These are phyloP conservation scores for Fagopyrum homotropicum DNA, from an alignment of 148 eudicot species.

Conservation along the genomic window DNA sequence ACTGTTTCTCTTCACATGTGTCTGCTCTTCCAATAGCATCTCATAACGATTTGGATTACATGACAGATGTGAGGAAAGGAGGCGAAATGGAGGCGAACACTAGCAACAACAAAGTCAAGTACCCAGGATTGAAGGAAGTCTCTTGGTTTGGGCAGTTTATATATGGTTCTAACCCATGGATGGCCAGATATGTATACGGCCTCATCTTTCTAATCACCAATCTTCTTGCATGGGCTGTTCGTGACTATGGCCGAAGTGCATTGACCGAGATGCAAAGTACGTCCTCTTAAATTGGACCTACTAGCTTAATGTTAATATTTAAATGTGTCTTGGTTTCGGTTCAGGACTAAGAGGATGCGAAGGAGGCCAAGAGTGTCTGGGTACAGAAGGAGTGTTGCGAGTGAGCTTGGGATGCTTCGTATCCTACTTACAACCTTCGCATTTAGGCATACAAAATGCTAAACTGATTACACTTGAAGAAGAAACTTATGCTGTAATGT, in stretches of 20 bases:
- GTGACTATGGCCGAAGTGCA: constrained; percentile 62
- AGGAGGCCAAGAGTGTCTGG: constrained; percentile 60
- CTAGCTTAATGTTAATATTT: not conserved
- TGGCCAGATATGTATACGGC: constrained; percentile 87
- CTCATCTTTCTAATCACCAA: constrained; percentile 66
- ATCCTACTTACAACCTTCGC: constrained; percentile 31
- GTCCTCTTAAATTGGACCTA: constrained; percentile 9
- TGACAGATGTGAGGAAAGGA: constrained; percentile 7
- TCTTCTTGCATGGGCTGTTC: constrained; percentile 79
- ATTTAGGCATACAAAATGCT: not conserved
- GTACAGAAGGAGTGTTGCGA: constrained; percentile 73
- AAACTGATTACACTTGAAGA: not conserved
- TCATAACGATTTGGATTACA: not conserved
- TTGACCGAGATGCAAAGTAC: constrained; percentile 56
- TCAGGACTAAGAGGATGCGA: constrained; percentile 48
- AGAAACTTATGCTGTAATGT: not conserved
- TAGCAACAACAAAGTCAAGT: constrained; percentile 29
- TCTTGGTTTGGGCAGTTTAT: constrained; percentile 68
- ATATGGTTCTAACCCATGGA: constrained; percentile 78
- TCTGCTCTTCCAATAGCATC: not conserved
- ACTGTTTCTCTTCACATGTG: not conserved
- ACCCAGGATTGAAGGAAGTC: constrained; percentile 45
- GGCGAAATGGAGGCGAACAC: constrained; percentile 38
- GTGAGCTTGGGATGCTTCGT: constrained; percentile 85
- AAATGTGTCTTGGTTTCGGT: not conserved